phyloP scores from a whole-genome alignment of 179 eudicot genomes.

The Carnegiea gigantea region DNA sequence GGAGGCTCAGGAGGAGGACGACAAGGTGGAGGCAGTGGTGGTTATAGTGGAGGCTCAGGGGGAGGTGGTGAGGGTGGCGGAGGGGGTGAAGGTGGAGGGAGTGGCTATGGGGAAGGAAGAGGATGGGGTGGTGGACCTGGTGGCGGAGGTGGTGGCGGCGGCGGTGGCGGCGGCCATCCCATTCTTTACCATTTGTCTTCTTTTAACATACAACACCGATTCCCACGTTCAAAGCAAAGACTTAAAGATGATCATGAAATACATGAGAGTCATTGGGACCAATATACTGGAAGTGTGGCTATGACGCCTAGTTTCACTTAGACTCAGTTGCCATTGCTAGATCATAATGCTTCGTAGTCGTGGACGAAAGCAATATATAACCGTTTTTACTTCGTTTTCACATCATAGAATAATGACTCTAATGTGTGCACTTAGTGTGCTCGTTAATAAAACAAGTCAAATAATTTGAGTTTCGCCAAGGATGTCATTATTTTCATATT shows the following conservation, averaged over 20 bases:
- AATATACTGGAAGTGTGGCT: background rate
- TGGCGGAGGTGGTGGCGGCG: conserved; percentile 1
- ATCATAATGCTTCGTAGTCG: background rate
- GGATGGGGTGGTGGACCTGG: conserved; percentile 16
- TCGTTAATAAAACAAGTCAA: too few relatives aligned
- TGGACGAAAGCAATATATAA: too few relatives aligned
- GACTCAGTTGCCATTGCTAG: background rate
- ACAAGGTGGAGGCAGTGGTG: conserved; percentile 4
- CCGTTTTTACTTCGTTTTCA: background rate
- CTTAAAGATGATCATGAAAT: background rate
- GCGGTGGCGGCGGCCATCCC: background rate
- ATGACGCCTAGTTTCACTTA: background rate
- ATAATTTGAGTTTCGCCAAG: too few relatives aligned
- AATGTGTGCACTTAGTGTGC: background rate
- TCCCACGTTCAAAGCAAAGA: background rate
- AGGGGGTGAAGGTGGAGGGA: conserved; percentile 10
- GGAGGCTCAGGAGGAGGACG: conserved; percentile 12
- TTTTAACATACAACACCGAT: background rate
- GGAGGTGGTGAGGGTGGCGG: conserved; percentile 15
- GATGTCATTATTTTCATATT: too few relatives aligned
- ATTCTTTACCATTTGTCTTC: background rate
- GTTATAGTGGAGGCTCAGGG: background rate
- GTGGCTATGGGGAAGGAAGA: background rate
- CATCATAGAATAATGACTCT: background rate
- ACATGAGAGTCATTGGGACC: background rate